phyloP scores from a whole-genome alignment of 495 filamentous ascomycete species.

The Gamarada debralockiae region DNA sequence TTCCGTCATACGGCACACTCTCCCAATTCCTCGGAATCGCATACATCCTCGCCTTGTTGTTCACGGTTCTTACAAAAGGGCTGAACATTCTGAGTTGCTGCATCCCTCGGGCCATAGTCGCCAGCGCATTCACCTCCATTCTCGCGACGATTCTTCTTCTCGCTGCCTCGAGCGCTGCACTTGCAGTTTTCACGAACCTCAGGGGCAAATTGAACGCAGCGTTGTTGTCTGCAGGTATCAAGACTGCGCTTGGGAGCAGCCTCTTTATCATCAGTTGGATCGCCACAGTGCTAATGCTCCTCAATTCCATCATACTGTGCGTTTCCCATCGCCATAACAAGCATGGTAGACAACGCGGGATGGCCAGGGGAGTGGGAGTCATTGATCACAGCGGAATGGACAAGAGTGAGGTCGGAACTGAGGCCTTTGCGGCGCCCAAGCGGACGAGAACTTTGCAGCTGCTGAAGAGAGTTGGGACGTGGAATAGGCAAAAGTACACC shows the following conservation, averaged over 20 bases:
- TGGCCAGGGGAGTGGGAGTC: background rate
- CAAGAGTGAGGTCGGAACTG: slow-evolving; percentile 6
- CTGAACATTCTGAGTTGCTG: slow-evolving; percentile 26
- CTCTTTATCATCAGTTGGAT: slow-evolving; percentile 27
- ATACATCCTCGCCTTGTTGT: slow-evolving; percentile 27
- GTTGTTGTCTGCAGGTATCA: slow-evolving; percentile 25
- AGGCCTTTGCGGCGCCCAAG: background rate
- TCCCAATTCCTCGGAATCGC: slow-evolving; percentile 28
- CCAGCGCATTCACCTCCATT: slow-evolving; percentile 18
- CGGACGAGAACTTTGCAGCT: background rate
- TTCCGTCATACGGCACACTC: slow-evolving; percentile 23
- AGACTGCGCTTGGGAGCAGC: slow-evolving; percentile 16
- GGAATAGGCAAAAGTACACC: slow-evolving; percentile 30
- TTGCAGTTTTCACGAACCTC: slow-evolving; percentile 26
- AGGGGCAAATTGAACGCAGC: slow-evolving; percentile 26
- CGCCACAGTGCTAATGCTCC: slow-evolving; percentile 21
- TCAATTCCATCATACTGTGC: slow-evolving; percentile 13
- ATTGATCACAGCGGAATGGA: slow-evolving; percentile 10
- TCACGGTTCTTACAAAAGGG: slow-evolving; percentile 20
- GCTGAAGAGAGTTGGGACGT: slow-evolving; percentile 1
- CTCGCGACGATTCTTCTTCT: slow-evolving; percentile 28
- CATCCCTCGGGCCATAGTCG: slow-evolving; percentile 13
- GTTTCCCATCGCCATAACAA: slow-evolving; percentile 8
- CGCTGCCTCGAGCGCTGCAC: slow-evolving; percentile 25
- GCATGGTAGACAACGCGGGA: slow-evolving; percentile 1